Percentiles rank a stretch among this genome's conserved stretches.
Conservation (phyloP, 805 yeast genomes). For the Scheffersomyces coipomensis region DNA sequence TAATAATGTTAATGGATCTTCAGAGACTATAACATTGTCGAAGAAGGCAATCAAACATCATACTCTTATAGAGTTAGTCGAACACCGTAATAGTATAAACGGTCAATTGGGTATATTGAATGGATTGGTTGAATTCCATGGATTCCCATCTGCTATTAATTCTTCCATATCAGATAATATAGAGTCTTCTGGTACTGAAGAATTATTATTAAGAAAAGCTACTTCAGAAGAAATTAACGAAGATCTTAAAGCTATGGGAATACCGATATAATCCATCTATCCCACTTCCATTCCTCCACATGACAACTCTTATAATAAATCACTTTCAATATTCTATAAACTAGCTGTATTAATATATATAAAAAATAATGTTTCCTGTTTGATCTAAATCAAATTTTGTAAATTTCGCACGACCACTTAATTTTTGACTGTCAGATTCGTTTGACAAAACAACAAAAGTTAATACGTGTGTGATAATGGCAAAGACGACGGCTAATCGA, state of each 20-base stretch:
- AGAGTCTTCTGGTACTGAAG: conserved; percentile 16
- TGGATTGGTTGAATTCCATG: conserved; percentile 65
- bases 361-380: no score
- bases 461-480: no score
- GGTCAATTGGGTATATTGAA: conserved; percentile 68
- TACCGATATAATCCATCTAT: conserved; percentile 22
- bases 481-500: no score
- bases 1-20: conserved; percentile 1
- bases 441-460: no score
- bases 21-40: conserved; percentile 15
- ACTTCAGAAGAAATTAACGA: conserved; percentile 69
- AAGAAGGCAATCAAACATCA: conserved; percentile 37
- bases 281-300: no score
- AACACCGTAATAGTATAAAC: conserved; percentile 63
- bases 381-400: no score
- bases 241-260: conserved; percentile 70
- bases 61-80: conserved; percentile 46
- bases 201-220: conserved; percentile 51
- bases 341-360: no score
- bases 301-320: no score
- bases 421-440: no score
- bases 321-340: no score
- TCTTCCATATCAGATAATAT: conserved; percentile 29
- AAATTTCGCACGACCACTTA: no score
- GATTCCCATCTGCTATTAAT: conserved; percentile 77